Percentiles rank a stretch among this genome's conserved stretches.
Evolutionary conservation across 2,329 filamentous ascomycete genomes (phyloP).

Genomic region (Stagonosporopsis vannaccii): DNA sequence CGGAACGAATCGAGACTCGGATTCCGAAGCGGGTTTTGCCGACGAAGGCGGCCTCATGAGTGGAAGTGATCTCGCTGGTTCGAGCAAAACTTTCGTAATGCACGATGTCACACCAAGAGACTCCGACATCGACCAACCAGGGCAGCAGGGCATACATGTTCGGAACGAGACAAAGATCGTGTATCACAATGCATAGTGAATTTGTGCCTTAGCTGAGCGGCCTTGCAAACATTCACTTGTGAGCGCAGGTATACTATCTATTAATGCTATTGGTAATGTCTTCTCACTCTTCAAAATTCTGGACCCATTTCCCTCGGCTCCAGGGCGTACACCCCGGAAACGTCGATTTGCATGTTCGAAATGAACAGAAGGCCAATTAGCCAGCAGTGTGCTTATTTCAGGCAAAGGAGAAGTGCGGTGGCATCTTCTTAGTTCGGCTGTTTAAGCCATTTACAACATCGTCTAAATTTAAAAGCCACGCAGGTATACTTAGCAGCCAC

Average conservation of each 20-base stretch:
- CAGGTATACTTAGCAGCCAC: too few species aligned
- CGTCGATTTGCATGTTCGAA: background rate
- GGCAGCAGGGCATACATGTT: constrained; percentile 12
- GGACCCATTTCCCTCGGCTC: too few species aligned
- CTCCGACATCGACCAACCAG: background rate
- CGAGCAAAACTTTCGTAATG: constrained; percentile 18
- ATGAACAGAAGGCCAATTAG: background rate
- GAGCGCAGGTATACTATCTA: background rate
- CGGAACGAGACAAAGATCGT: constrained; percentile 18
- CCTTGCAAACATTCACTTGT: background rate
- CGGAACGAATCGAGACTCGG: constrained; percentile 7
- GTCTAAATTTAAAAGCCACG: too few species aligned
- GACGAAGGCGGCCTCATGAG: constrained; percentile 15
- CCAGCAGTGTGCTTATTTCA: too few species aligned
- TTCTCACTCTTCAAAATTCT: background rate
- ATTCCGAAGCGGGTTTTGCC: constrained; percentile 25
- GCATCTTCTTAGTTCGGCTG: too few species aligned
- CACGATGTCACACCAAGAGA: constrained; percentile 9
- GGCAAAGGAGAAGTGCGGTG: too few species aligned
- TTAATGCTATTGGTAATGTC: background rate
- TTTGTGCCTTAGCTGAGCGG: background rate
- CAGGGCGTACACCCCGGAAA: too few species aligned
- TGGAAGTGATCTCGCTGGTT: constrained; percentile 8
- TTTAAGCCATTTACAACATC: too few species aligned
- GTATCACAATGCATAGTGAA: constrained; percentile 10